Evolutionary conservation across 768 basidiomycete genomes (phyloP).

Genomic region (Hygrocybe punicea): DNA sequence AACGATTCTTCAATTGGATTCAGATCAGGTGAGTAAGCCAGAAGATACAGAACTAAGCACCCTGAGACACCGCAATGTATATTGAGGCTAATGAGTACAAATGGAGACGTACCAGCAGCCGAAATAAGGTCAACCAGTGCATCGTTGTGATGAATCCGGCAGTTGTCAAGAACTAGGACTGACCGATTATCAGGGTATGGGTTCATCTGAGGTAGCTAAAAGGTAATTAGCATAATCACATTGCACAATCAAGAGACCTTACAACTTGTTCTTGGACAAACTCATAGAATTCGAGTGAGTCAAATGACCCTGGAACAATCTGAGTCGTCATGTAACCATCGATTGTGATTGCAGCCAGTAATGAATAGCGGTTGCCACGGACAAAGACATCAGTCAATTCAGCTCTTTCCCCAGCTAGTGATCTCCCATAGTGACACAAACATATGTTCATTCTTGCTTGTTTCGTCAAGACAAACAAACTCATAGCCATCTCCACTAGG

Average conservation of each 20-base stretch:
- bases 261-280: constrained; percentile 38
- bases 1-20: constrained; percentile 39
- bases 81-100: no score
- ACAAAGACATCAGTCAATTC: no score
- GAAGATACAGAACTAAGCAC: constrained; percentile 27
- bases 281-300: constrained; percentile 32
- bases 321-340: no score
- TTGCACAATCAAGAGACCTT: constrained; percentile 9
- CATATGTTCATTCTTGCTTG: constrained; percentile 28
- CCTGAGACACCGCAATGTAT: constrained; percentile 7
- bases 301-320: constrained; percentile 30
- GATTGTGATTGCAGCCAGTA: no score
- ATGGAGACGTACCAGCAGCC: no score
- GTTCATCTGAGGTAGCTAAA: constrained; percentile 35
- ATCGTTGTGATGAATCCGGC: constrained; percentile 35
- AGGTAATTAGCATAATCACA: no score
- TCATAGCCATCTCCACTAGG: neutral
- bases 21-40: constrained; percentile 36
- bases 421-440: constrained; percentile 10
- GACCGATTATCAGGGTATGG: constrained; percentile 27
- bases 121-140: constrained; percentile 15
- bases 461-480: constrained; percentile 21
- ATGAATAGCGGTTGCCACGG: no score
- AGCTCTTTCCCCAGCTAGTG: no score
- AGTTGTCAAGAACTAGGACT: constrained; percentile 38